These are phyloP conservation scores for Neltuma alba DNA, from an alignment of 306 rosid species.

Conservation along the genomic window DNA sequence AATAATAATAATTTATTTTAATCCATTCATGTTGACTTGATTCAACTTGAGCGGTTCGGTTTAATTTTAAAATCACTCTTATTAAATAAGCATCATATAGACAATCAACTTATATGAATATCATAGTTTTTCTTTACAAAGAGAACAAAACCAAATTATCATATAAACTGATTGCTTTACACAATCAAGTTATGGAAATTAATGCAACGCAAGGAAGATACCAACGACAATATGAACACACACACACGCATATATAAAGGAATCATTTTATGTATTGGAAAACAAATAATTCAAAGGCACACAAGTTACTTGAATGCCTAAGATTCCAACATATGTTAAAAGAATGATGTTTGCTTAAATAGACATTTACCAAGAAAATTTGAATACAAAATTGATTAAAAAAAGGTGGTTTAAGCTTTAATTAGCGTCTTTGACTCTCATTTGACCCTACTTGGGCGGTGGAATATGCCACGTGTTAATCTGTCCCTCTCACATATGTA, in stretches of 20 bases:
- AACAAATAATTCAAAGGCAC: not conserved
- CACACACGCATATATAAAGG: not conserved
- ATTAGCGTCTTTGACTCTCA: slow-evolving; percentile 44
- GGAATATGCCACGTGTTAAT: slow-evolving; percentile 49
- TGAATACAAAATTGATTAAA: not conserved
- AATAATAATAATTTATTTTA: too few relatives aligned
- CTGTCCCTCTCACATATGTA: slow-evolving; percentile 34
- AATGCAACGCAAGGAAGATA: not conserved
- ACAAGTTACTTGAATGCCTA: slow-evolving; percentile 6
- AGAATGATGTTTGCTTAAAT: slow-evolving; percentile 8
- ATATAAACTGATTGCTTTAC: not conserved
- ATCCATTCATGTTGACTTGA: too few relatives aligned
- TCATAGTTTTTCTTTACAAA: too few relatives aligned
- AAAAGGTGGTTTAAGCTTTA: slow-evolving; percentile 13
- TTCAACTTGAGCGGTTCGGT: too few relatives aligned
- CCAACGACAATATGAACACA: not conserved
- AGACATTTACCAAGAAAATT: not conserved
- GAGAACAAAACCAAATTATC: not conserved
- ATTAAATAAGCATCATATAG: too few relatives aligned
- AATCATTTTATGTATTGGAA: slow-evolving; percentile 2
- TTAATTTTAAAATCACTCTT: too few relatives aligned
- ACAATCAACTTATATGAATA: too few relatives aligned
- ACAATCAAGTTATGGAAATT: not conserved
- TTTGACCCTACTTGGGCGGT: slow-evolving; percentile 48
- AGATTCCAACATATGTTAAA: slow-evolving; percentile 32